A percentile compares a stretch with the other conserved stretches of the same genome.
phyloP scores from a whole-genome alignment of 2,329 filamentous ascomycete genomes.

The Curvularia verruculosa region DNA sequence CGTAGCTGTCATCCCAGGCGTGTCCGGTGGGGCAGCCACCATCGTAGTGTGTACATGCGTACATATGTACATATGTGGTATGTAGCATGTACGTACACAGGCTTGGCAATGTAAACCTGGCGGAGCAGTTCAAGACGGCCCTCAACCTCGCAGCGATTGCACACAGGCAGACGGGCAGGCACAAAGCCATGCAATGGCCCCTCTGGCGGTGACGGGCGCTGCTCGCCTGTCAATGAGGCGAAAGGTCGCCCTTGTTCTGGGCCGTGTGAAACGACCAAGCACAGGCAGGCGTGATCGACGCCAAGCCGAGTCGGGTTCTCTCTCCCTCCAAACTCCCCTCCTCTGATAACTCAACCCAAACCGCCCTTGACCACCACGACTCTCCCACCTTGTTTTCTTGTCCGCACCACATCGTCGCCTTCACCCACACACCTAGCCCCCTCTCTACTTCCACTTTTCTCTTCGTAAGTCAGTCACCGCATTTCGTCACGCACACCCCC shows the following conservation, averaged over 20 bases:
- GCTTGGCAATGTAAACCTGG: not conserved
- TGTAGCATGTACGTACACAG: not conserved
- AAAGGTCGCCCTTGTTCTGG: constrained; percentile 30
- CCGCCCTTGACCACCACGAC: constrained; percentile 28
- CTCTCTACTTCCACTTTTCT: constrained; percentile 19
- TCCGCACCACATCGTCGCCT: constrained; percentile 22
- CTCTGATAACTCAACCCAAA: constrained; percentile 36
- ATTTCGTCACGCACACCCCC: constrained; percentile 34
- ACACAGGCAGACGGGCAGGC: not conserved
- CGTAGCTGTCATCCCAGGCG: constrained; percentile 23
- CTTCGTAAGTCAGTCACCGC: constrained; percentile 41
- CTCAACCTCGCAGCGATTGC: not conserved
- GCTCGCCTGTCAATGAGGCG: constrained; percentile 19
- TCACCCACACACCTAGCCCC: constrained; percentile 14
- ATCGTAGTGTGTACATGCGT: not conserved
- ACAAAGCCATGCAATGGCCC: constrained; percentile 4
- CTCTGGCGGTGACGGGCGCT: constrained; percentile 18
- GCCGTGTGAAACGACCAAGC: constrained; percentile 35
- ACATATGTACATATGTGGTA: too few relatives aligned
- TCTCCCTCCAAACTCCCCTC: constrained; percentile 30
- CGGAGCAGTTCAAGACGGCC: not conserved
- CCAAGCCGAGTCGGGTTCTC: constrained; percentile 31
- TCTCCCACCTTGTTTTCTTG: constrained; percentile 28
- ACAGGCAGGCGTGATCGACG: constrained; percentile 37
- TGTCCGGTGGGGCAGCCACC: constrained; percentile 29